Percentiles rank a stretch among this genome's conserved stretches.
Conservation (phyloP, 192 early-diverging fungal species). For the Coemansia sp. region DNA sequence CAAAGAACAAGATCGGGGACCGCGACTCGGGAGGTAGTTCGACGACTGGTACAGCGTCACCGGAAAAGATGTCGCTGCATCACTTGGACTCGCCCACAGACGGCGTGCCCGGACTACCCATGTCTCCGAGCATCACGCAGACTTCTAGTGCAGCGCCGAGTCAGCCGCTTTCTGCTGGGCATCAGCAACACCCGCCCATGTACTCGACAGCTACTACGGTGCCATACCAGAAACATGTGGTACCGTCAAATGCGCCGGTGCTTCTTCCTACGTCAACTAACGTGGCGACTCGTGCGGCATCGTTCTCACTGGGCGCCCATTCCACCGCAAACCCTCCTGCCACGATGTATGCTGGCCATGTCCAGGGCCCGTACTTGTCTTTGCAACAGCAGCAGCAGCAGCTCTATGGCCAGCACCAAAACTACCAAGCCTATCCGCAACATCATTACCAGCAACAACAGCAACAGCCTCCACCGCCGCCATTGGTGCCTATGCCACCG, state of each 20-base stretch:
- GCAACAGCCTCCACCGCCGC: conserved; percentile 20
- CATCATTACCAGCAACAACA: conserved; percentile 22
- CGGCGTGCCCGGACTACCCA: conserved; percentile 14
- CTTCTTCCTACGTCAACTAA: conserved; percentile 33
- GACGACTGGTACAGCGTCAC: not conserved
- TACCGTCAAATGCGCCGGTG: conserved; percentile 50
- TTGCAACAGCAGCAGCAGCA: conserved; percentile 18
- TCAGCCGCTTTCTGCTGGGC: conserved; percentile 8
- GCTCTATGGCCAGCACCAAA: not conserved
- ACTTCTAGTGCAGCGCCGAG: not conserved
- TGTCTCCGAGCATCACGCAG: conserved; percentile 13
- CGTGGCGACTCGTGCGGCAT: conserved; percentile 51
- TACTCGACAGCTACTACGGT: conserved; percentile 14
- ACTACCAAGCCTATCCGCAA: conserved; percentile 11
- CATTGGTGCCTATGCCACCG: not conserved
- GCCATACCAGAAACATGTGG: conserved; percentile 43
- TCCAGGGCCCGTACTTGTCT: conserved; percentile 6
- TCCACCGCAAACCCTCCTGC: conserved; percentile 13
- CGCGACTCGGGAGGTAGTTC: conserved; percentile 23
- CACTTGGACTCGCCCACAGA: conserved; percentile 46
- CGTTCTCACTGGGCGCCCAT: conserved; percentile 43
- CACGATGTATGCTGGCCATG: conserved; percentile 8
- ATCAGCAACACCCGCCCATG: conserved; percentile 22
- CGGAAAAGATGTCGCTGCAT: conserved; percentile 22
- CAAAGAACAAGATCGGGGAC: conserved; percentile 57